These are phyloP conservation scores for Polychaeton citri DNA, from an alignment of 2,329 filamentous ascomycete genomes.

Conservation along the genomic window DNA sequence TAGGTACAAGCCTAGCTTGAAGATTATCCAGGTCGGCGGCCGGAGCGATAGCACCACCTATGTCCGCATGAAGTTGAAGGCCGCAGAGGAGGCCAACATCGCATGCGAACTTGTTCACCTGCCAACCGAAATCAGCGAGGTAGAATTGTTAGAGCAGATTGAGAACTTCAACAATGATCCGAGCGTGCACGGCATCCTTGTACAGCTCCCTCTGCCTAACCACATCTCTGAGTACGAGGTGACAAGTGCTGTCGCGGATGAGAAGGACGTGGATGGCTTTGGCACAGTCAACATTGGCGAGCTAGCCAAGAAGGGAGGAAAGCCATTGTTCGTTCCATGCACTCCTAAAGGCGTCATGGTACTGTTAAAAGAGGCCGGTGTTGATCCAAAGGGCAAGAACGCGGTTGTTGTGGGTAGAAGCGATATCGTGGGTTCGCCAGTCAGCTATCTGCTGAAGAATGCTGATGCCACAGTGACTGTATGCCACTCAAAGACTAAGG, in stretches of 20 bases:
- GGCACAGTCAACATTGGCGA: constrained; percentile 90
- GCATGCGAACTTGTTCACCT: constrained; percentile 75
- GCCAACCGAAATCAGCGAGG: constrained; percentile 65
- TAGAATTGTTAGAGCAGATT: constrained; percentile 75
- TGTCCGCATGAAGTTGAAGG: constrained; percentile 99
- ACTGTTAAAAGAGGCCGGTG: constrained; percentile 67
- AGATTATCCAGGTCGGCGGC: constrained; percentile 94
- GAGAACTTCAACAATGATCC: constrained; percentile 75
- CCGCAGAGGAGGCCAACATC: constrained; percentile 88
- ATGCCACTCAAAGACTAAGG: constrained; percentile 78
- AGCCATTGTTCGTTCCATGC: constrained; percentile 82
- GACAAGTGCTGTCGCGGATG: constrained; percentile 78
- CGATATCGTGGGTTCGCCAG: constrained; percentile 93
- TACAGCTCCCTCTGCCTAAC: constrained; percentile 80
- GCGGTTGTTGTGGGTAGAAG: constrained; percentile 90
- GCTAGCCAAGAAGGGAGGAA: constrained; percentile 85
- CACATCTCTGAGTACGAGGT: constrained; percentile 83
- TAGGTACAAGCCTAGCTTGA: constrained; percentile 75
- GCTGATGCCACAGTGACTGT: constrained; percentile 94
- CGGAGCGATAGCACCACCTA: constrained; percentile 85
- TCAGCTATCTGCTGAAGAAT: constrained; percentile 89
- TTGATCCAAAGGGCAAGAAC: constrained; percentile 77
- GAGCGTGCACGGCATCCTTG: constrained; percentile 77
- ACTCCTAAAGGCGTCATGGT: constrained; percentile 97
- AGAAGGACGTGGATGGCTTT: constrained; percentile 98